Evolutionary conservation across 2,329 filamentous ascomycete species (phyloP), one percentile per base, ranked within the genome.

Genomic region (Saccharata proteae): DNA sequence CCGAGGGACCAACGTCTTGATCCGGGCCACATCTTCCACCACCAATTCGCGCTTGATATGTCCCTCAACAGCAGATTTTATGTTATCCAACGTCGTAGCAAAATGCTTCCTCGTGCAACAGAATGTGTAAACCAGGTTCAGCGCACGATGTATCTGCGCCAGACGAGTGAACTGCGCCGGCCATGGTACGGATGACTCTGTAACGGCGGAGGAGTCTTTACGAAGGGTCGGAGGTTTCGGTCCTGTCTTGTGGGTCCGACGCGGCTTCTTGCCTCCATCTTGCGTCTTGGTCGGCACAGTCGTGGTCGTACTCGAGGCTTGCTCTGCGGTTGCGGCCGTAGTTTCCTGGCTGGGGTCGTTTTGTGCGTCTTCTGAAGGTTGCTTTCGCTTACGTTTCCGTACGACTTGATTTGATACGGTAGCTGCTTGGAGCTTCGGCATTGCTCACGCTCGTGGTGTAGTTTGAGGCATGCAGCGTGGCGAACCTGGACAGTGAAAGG

Each of bases 111-210:
- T 76, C 1, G 88, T 88, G 50, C 77, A 90, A 59, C 84, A 93
- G 50, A 98, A 96, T 0, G 90, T 96, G 46, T 84, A 93, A 1
- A 96, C 84, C 2, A 96, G 61, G 45, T 93, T 98, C 37, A 98
- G 60, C 1, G 90, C 88, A 38, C 76, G 72, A 51, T 96, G 81
- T 0, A 77, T 80, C 51, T 77, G 76, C 16, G 79, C 74, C 6
- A 96, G 66, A 24, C 65, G 62, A 35, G 73, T 77, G 53, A 96
- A 82, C 26, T 69, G 64, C 1, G 72, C 66, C 1, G 86, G 85
- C 85, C 88, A 94, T 24, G 69, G 67, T 30, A 68, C 61, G 2
- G 64, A 51, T 1, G 63, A 55, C 40, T 70, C 64, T n/a, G 70
- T 56, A 1, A 65, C 38, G 6, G 53, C 61, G 3, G 66, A 70